Evolutionary conservation across 805 yeast genomes (phyloP).

Genomic region (Jamesozyma hellenica): DNA sequence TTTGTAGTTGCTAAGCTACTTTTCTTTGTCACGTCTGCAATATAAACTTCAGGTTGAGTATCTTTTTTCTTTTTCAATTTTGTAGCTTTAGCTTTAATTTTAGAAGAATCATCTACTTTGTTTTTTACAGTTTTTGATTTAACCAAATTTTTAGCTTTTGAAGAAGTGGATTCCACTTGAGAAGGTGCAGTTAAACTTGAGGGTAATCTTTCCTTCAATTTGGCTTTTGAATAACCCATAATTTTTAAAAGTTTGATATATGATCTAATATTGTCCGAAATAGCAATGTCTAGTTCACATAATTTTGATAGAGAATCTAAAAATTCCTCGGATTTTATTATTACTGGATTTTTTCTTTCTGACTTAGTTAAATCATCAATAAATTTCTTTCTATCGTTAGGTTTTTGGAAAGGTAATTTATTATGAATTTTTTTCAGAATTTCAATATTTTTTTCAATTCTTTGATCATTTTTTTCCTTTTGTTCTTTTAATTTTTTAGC

Average conservation of each 20-base stretch:
- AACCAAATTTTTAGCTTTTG: neutral
- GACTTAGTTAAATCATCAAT: slow-evolving; percentile 14
- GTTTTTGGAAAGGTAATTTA: slow-evolving; percentile 17
- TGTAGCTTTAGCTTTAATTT: neutral
- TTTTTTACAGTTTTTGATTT: neutral
- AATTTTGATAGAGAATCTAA: slow-evolving; percentile 16
- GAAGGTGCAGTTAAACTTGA: slow-evolving; percentile 1
- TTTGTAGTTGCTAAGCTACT: neutral
- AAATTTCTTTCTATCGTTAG: slow-evolving; percentile 21
- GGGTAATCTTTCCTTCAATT: slow-evolving; percentile 5
- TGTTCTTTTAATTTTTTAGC: neutral
- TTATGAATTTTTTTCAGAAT: slow-evolving; percentile 15
- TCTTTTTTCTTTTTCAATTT: neutral
- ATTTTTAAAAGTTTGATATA: slow-evolving; percentile 16
- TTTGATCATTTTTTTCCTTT: neutral
- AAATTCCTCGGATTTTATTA: slow-evolving; percentile 3
- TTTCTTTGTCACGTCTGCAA: slow-evolving; percentile 7
- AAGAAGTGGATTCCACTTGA: neutral
- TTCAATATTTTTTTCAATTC: slow-evolving; percentile 3
- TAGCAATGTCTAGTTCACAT: slow-evolving; percentile 19
- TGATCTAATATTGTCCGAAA: slow-evolving; percentile 17
- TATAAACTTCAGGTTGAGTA: slow-evolving; percentile 3
- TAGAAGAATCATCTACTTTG: neutral
- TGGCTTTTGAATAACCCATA: slow-evolving; percentile 14
- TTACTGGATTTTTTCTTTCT: neutral